Conservation (phyloP, 768 basidiomycete species). For the Lyophyllum semitale region DNA sequence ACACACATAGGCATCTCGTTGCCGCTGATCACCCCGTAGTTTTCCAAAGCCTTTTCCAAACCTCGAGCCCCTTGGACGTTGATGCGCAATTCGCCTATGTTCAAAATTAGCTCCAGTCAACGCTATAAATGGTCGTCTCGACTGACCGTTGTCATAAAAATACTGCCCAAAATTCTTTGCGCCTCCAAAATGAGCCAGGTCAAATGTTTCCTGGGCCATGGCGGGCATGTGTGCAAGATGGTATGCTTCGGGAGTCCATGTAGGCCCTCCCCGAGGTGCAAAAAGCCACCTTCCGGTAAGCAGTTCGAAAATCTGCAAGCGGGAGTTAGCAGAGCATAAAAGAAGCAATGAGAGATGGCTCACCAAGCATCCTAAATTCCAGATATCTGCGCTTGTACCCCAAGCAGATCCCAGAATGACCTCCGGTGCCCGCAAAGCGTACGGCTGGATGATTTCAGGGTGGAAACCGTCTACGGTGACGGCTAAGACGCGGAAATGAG, state of each 20-base stretch:
- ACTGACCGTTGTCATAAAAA: slow-evolving; percentile 15
- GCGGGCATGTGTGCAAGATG: slow-evolving; percentile 22
- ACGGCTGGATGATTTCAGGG: slow-evolving; percentile 20
- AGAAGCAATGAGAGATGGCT: background rate
- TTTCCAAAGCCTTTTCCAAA: slow-evolving; percentile 3
- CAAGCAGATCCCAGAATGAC: slow-evolving; percentile 25
- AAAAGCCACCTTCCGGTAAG: slow-evolving; percentile 24
- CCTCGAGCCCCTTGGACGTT: background rate
- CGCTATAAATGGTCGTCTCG: background rate
- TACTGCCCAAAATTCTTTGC: slow-evolving; percentile 12
- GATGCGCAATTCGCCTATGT: slow-evolving; percentile 1
- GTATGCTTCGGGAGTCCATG: slow-evolving; percentile 18
- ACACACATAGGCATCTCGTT: slow-evolving; percentile 6
- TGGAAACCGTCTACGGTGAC: slow-evolving; percentile 6
- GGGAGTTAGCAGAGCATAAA: background rate
- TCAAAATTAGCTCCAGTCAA: background rate
- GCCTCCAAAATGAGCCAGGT: slow-evolving; percentile 6
- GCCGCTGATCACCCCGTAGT: slow-evolving; percentile 1
- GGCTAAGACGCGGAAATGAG: slow-evolving; percentile 2
- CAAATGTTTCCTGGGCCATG: slow-evolving; percentile 12
- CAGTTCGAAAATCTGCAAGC: slow-evolving; percentile 23
- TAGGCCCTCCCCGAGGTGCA: slow-evolving; percentile 14
- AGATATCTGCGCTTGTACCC: slow-evolving; percentile 29
- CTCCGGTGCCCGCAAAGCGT: slow-evolving; percentile 29
- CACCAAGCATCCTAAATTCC: slow-evolving; percentile 33